Base-by-base conservation (phyloP, 495 filamentous ascomycete species). In the Aspergillus cristatus region DNA sequence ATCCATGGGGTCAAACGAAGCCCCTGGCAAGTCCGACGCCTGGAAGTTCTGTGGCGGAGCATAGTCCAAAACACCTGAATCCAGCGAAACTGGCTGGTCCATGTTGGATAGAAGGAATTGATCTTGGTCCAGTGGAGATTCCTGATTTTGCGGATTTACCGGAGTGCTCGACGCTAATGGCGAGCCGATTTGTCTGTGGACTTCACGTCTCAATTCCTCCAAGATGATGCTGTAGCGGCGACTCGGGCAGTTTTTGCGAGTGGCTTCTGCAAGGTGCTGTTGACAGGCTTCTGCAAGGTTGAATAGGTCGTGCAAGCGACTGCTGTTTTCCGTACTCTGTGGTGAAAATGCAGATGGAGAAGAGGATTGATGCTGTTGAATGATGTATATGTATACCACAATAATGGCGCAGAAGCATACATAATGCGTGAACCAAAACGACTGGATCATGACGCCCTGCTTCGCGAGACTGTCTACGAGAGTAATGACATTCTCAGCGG, bases 361-460 rank as follows among this genome's bases (percentile, higher is more conserved):
- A 7, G 57, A 54, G n/a, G 55, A 43, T 13, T 51, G 61, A 36
- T 61, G 55, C 22, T 70, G 65, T 35, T 76, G 71, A 34, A 76
- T 76, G 0, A 67, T 65, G 40, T 71, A 67, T 15, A 76, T 72
- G 28, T 75, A 74, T 6, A 71, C 58, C 18, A 73, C 67, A 7
- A 72, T 54, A 16, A 72, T 65, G n/a, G 71, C 72, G 26, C 67
- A 73, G 37, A 73, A 76, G 30, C 65, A 68, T 13, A 71, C 65
- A 37, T 72, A 74, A 38, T 73, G 68, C 0, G 68, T 73, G 36
- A 76, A 75, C 72, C 69, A 65, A 31, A 64, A 67, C 3, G 62
- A 65, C 33, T 62, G 57, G 8, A 62, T 55, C 32, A 68, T 46
- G 15, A 58, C 39, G 3, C 51, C 56, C 42, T 63, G 62, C 24